A percentile compares a stretch with the other conserved stretches of the same genome.
phyloP scores from a whole-genome alignment of 2,329 filamentous ascomycete species.

The Coniella lustricola region DNA sequence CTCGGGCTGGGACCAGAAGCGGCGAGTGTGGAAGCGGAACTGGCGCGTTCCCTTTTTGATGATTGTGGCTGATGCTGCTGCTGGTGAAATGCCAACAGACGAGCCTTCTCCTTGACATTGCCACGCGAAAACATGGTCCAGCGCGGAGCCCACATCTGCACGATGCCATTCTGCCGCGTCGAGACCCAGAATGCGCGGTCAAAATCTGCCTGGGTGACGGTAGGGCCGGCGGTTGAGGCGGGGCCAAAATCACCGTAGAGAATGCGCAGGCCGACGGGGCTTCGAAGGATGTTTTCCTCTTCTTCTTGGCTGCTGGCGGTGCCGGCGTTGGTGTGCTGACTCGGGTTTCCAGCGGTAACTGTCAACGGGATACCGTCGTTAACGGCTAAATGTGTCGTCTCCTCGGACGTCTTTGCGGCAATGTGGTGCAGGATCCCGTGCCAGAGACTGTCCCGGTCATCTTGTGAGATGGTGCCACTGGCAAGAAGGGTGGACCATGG shows the following conservation, averaged over 20 bases:
- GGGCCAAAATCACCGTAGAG: constrained; percentile 71
- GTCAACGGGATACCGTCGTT: constrained; percentile 55
- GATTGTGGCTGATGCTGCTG: too few relatives aligned
- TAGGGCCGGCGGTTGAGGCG: constrained; percentile 14
- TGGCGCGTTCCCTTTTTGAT: not conserved
- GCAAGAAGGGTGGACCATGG: constrained; percentile 34
- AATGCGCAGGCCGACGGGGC: constrained; percentile 62
- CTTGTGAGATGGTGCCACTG: constrained; percentile 14
- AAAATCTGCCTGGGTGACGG: constrained; percentile 47
- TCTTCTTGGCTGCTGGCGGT: constrained; percentile 16
- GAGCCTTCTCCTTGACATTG: constrained; percentile 81
- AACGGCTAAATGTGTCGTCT: constrained; percentile 50
- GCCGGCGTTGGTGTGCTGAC: not conserved
- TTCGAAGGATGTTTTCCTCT: constrained; percentile 63
- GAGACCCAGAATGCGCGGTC: constrained; percentile 67
- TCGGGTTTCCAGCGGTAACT: too few relatives aligned
- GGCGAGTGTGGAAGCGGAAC: too few relatives aligned
- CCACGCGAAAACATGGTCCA: constrained; percentile 95
- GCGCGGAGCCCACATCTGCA: constrained; percentile 78
- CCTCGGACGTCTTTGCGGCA: constrained; percentile 31
- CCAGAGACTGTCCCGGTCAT: constrained; percentile 37
- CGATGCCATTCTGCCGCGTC: constrained; percentile 70
- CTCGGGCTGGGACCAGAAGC: too few relatives aligned
- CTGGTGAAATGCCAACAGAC: constrained; percentile 53
- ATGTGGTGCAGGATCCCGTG: constrained; percentile 39